These are phyloP conservation scores for Gypsophila paniculata DNA, from an alignment of 179 eudicot species.

Conservation along the genomic window DNA sequence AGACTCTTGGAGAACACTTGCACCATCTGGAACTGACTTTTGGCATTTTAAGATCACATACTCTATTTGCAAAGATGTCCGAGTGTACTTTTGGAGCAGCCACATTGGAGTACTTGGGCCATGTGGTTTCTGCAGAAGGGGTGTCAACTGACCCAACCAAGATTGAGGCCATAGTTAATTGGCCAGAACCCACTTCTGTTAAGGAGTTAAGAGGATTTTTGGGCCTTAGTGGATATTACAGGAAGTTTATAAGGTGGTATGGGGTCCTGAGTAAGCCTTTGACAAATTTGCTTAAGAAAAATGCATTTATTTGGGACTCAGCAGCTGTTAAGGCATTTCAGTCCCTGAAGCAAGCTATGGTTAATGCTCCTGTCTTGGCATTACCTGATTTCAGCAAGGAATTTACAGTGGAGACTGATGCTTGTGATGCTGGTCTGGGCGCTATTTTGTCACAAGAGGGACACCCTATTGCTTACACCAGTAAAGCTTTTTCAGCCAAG, in stretches of 20 bases:
- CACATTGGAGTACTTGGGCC: conserved; percentile 10
- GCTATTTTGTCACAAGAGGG: conserved; percentile 7
- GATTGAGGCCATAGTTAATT: not conserved
- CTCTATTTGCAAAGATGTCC: not conserved
- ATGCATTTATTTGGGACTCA: not conserved
- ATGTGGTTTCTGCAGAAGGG: not conserved
- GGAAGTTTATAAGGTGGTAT: not conserved
- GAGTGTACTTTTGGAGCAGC: not conserved
- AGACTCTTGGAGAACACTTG: not conserved
- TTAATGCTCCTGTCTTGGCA: not conserved
- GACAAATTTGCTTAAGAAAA: not conserved
- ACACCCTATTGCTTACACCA: conserved; percentile 13
- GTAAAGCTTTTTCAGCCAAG: not conserved
- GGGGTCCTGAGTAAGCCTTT: not conserved
- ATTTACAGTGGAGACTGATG: conserved; percentile 5
- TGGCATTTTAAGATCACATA: not conserved
- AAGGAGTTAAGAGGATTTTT: not conserved
- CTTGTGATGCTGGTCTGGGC: not conserved
- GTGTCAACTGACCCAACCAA: not conserved
- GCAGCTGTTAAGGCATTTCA: not conserved
- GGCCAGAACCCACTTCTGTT: conserved; percentile 3
- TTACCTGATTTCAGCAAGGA: not conserved
- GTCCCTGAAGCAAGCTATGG: not conserved
- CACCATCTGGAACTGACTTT: not conserved
- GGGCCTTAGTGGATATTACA: conserved; percentile 19